These are phyloP conservation scores for Fraxinus quadrangulata DNA, from an alignment of 257 asterid species.

Conservation along the genomic window DNA sequence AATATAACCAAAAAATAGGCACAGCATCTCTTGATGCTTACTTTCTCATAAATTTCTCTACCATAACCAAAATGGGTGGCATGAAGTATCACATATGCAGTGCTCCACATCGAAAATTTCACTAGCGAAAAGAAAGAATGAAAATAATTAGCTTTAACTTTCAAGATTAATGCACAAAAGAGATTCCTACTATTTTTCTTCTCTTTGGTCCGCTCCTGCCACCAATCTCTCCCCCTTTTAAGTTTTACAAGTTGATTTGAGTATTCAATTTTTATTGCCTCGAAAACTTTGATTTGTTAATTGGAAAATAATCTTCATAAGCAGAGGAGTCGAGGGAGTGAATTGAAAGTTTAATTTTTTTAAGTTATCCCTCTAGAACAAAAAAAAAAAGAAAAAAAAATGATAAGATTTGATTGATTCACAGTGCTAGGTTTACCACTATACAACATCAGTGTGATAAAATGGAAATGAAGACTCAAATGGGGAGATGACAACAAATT, in stretches of 20 bases:
- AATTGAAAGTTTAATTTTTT: neutral
- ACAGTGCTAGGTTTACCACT: constrained; percentile 17
- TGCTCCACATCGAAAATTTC: neutral
- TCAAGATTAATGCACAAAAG: no score
- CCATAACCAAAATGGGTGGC: no score
- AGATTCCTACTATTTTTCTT: neutral
- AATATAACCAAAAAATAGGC: no score
- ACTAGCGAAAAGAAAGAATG: neutral
- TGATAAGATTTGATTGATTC: constrained; percentile 1
- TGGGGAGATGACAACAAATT: constrained; percentile 17
- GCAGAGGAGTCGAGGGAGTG: neutral
- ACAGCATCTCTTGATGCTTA: no score
- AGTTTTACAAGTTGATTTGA: neutral
- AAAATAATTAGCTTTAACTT: neutral
- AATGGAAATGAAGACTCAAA: constrained; percentile 16
- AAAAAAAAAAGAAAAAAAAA: neutral
- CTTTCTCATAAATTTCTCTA: no score
- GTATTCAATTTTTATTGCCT: constrained; percentile 3
- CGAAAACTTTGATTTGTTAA: neutral
- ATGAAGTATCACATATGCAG: neutral
- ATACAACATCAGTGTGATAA: neutral
- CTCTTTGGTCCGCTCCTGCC: neutral
- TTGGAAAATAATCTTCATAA: constrained; percentile 10
- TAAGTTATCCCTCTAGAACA: neutral
- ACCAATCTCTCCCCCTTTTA: constrained; percentile 2